Conservation (phyloP, 768 basidiomycete genomes). For the Cubamyces lactineus region DNA sequence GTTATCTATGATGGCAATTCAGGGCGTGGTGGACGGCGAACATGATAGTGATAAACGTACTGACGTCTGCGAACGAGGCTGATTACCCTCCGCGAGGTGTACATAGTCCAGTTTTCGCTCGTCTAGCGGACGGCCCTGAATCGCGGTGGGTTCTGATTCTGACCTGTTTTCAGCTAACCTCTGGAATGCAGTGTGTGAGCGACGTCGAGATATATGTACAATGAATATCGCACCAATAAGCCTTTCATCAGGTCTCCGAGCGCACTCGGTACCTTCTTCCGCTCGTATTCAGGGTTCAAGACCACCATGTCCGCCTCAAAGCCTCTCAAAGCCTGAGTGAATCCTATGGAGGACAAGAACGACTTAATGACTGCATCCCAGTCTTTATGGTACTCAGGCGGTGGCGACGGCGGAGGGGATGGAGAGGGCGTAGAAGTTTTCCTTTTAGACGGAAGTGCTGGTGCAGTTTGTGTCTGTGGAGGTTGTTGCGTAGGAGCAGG, state of each 20-base stretch:
- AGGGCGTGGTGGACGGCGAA: not conserved
- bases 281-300: constrained; percentile 70
- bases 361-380: constrained; percentile 63
- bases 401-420: constrained; percentile 38
- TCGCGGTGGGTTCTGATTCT: constrained; percentile 20
- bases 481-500: not conserved
- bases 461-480: not conserved
- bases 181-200: constrained; percentile 15
- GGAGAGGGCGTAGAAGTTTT: constrained; percentile 36
- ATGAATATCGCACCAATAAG: constrained; percentile 47
- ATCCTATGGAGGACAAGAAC: constrained; percentile 58
- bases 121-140: constrained; percentile 49
- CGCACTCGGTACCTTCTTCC: constrained; percentile 56
- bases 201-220: not conserved
- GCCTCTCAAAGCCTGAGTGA: constrained; percentile 61
- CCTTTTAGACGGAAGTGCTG: not conserved
- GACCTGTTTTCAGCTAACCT: constrained; percentile 37
- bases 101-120: constrained; percentile 71
- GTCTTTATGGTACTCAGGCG: constrained; percentile 51
- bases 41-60: constrained; percentile 44
- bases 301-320: constrained; percentile 74
- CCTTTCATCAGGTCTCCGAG: constrained; percentile 53
- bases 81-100: constrained; percentile 47
- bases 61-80: constrained; percentile 57
- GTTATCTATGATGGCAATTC: constrained; percentile 46